These are phyloP conservation scores for Cyberlindnera amylophila DNA, from an alignment of 805 yeast species.

Conservation along the genomic window DNA sequence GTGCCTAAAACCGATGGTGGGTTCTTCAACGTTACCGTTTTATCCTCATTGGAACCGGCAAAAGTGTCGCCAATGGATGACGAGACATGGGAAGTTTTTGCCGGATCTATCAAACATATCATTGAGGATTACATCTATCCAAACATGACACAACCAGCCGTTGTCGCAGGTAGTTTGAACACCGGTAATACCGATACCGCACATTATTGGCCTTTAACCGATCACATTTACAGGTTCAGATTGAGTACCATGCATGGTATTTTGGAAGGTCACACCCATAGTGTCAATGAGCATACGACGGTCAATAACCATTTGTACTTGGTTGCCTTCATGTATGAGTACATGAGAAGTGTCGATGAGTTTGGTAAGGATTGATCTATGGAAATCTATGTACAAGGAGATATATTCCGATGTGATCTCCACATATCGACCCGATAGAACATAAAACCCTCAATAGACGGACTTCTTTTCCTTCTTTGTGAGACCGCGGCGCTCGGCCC, in stretches of 20 bases:
- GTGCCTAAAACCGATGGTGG: slow-evolving; percentile 33
- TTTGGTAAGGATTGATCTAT: slow-evolving; percentile 4
- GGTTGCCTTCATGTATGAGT: slow-evolving; percentile 47
- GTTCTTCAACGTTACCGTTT: slow-evolving; percentile 29
- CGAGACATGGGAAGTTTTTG: slow-evolving; percentile 50
- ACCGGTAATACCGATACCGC: slow-evolving; percentile 72
- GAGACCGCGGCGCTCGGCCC: no score
- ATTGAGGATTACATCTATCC: slow-evolving; percentile 49
- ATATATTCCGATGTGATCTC: background rate
- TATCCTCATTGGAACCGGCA: slow-evolving; percentile 43
- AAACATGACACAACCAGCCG: slow-evolving; percentile 32
- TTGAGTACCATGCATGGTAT: slow-evolving; percentile 41
- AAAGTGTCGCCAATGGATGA: slow-evolving; percentile 46
- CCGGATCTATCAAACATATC: slow-evolving; percentile 61
- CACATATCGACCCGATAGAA: background rate
- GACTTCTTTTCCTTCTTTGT: no score
- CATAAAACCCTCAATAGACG: no score
- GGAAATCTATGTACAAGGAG: no score
- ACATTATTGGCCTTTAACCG: slow-evolving; percentile 59
- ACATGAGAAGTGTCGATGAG: slow-evolving; percentile 40
- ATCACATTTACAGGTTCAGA: slow-evolving; percentile 57
- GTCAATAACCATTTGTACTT: slow-evolving; percentile 50
- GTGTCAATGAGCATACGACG: slow-evolving; percentile 54
- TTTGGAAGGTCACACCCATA: slow-evolving; percentile 41
- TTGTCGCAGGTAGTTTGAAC: slow-evolving; percentile 56